Conservation (phyloP, 768 basidiomycete species). For the Mycena metata region DNA sequence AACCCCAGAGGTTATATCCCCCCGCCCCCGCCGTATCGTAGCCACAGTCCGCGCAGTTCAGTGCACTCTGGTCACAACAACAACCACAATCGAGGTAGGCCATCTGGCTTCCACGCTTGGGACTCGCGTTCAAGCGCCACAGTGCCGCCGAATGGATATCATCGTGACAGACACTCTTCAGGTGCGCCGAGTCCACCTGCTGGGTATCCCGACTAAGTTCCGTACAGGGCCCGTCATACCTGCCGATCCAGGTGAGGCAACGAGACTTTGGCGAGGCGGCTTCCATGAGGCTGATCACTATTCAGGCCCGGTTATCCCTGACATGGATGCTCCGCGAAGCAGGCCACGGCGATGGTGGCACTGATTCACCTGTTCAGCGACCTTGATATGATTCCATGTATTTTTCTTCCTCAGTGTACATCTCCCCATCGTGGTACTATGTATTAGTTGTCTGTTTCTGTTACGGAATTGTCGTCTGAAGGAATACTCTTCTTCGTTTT, state of each 20-base stretch:
- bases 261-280: conserved; percentile 4
- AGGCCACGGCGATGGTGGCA: conserved; percentile 29
- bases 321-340: conserved; percentile 28
- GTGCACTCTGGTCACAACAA: conserved; percentile 17
- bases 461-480: conserved; percentile 11
- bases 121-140: conserved; percentile 9
- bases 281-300: conserved; percentile 27
- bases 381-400: conserved; percentile 11
- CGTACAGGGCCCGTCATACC: conserved; percentile 39
- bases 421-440: conserved; percentile 11
- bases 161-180: conserved; percentile 28
- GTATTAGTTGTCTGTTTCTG: conserved; percentile 17
- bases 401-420: conserved; percentile 23
- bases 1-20: conserved; percentile 28
- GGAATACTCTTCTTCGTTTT: not conserved
- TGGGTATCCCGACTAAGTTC: conserved; percentile 24
- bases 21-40: conserved; percentile 38
- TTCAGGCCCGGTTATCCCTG: conserved; percentile 34
- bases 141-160: conserved; percentile 23
- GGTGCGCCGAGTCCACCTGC: conserved; percentile 35
- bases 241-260: conserved; percentile 36
- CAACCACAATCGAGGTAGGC: conserved; percentile 3
- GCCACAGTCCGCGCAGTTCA: conserved; percentile 27
- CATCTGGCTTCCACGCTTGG: not conserved
- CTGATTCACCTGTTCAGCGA: not conserved